phyloP scores from a whole-genome alignment of 1,139 yeast genomes.

The Pneumocystis canis region DNA sequence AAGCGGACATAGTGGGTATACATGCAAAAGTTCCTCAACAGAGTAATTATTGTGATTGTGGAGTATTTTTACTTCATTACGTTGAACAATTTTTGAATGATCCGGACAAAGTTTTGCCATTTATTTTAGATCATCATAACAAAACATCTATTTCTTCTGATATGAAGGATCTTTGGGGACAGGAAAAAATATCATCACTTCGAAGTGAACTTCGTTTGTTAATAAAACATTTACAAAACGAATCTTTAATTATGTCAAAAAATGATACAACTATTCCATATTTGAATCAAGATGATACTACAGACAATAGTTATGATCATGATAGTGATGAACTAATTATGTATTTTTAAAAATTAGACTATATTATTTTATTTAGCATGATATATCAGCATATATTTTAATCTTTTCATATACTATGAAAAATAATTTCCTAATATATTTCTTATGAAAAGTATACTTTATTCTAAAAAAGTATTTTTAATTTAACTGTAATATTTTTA shows the following conservation, averaged over 20 bases:
- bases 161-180: constrained; percentile 16
- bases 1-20: constrained; percentile 30
- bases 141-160: constrained; percentile 4
- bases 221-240: constrained; percentile 10
- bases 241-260: constrained; percentile 1
- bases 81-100: constrained; percentile 47
- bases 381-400: not conserved
- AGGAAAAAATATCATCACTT: constrained; percentile 11
- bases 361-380: not conserved
- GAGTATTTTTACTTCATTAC: constrained; percentile 77
- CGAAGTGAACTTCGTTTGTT: constrained; percentile 12
- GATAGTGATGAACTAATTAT: constrained; percentile 3
- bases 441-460: not conserved
- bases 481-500: not conserved
- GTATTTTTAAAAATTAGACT: not conserved
- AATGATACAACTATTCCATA: not conserved
- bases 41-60: constrained; percentile 85
- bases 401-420: not conserved
- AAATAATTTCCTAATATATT: not conserved
- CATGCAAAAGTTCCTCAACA: constrained; percentile 66
- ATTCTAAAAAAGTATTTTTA: not conserved
- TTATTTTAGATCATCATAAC: constrained; percentile 15
- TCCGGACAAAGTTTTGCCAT: constrained; percentile 31
- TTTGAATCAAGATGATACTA: not conserved
- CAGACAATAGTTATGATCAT: constrained; percentile 2